A percentile compares a stretch with the other conserved stretches of the same genome.
Conservation (phyloP, 208 protist genomes). For the Crithidia bombi region DNA sequence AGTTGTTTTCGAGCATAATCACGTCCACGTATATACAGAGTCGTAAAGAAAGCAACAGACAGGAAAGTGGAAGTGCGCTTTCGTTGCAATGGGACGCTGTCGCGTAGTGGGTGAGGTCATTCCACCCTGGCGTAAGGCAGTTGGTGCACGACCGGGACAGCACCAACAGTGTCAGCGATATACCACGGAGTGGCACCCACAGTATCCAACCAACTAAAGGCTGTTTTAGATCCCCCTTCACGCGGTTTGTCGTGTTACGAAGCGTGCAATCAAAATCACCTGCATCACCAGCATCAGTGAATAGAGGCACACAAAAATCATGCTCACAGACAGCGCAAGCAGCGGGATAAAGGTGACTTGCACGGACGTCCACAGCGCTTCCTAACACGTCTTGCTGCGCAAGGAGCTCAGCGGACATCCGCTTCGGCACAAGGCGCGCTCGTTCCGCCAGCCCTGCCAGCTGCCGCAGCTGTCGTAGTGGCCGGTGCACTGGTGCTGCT, state of each 20-base stretch:
- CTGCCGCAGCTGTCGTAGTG: background rate
- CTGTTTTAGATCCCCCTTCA: background rate
- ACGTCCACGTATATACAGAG: no score
- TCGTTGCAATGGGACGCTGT: no score
- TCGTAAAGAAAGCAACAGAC: no score
- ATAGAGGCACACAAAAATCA: background rate
- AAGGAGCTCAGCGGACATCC: background rate
- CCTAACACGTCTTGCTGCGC: background rate
- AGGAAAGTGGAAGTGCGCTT: no score
- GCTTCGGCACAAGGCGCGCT: background rate
- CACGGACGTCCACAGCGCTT: background rate
- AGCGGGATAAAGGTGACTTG: background rate
- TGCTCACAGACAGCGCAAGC: background rate
- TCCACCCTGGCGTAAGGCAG: no score
- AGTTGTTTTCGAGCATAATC: no score
- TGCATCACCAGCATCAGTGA: conserved; percentile 2
- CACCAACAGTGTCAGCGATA: no score
- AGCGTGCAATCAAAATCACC: background rate
- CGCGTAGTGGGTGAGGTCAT: no score
- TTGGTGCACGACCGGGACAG: no score
- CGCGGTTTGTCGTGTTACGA: no score
- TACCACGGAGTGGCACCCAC: no score
- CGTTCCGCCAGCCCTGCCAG: background rate
- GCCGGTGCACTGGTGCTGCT: conserved; percentile 10
- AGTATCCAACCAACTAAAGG: no score